phyloP scores from a whole-genome alignment of 495 filamentous ascomycete genomes.

The Penicillium waksmanii region DNA sequence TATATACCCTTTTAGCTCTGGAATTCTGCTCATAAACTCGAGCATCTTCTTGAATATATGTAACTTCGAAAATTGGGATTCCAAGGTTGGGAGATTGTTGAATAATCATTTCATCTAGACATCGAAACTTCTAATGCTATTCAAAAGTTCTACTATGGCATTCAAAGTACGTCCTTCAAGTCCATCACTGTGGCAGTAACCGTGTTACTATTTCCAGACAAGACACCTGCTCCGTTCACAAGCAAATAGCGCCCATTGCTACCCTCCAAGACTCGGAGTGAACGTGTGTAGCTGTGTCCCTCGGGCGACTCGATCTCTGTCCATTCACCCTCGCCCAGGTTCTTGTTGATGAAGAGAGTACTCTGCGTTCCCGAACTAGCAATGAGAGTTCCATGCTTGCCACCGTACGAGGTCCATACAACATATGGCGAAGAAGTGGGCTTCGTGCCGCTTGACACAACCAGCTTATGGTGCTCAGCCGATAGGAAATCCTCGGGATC shows the following conservation, averaged over 20 bases:
- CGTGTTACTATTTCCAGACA: constrained; percentile 27
- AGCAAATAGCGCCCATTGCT: constrained; percentile 30
- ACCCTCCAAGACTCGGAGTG: constrained; percentile 48
- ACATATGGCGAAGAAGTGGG: constrained; percentile 61
- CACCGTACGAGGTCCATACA: constrained; percentile 56
- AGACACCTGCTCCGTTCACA: constrained; percentile 34
- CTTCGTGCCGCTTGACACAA: constrained; percentile 49
- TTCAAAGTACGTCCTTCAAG: constrained; percentile 17
- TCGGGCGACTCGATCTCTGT: constrained; percentile 52
- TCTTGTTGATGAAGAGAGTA: constrained; percentile 62
- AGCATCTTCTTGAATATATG: too few relatives aligned
- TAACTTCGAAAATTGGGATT: too few relatives aligned
- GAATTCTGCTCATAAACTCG: constrained; percentile 30
- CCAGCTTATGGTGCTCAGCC: constrained; percentile 44
- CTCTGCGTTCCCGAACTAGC: constrained; percentile 54
- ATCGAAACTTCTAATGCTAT: too few relatives aligned
- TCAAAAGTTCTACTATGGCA: too few relatives aligned
- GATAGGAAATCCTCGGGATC: constrained; percentile 57
- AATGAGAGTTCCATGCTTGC: constrained; percentile 60
- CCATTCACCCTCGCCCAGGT: constrained; percentile 61
- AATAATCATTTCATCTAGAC: too few relatives aligned
- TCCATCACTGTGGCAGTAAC: constrained; percentile 41
- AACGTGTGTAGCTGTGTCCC: constrained; percentile 52
- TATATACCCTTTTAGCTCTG: constrained; percentile 27
- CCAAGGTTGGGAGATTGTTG: too few relatives aligned